phyloP scores from a whole-genome alignment of 305 asterid genomes.

The Fraxinus sp. region DNA sequence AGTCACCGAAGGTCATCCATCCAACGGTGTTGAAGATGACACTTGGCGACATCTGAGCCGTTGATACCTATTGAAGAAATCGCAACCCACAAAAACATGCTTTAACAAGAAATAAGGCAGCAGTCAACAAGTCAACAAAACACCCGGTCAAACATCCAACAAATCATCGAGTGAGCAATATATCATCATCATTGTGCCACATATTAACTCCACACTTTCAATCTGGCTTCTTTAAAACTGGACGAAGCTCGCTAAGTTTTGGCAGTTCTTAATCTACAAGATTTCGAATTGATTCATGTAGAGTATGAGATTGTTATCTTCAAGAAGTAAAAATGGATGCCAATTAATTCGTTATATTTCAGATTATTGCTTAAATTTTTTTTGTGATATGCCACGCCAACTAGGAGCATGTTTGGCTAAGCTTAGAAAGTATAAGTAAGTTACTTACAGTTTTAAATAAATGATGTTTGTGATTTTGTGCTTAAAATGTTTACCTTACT shows the following conservation, averaged over 20 bases:
- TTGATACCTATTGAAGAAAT: no score
- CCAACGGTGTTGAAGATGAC: no score
- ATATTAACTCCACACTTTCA: background rate
- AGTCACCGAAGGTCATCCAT: no score
- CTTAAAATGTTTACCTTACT: background rate
- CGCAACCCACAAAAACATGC: no score
- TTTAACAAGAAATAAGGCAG: no score
- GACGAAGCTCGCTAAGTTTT: background rate
- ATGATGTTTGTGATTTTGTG: background rate
- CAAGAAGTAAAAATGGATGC: background rate
- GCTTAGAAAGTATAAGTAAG: background rate
- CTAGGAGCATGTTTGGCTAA: background rate
- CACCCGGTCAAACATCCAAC: no score
- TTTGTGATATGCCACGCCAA: background rate
- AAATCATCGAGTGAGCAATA: no score
- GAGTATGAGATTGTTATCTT: background rate
- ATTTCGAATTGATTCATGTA: background rate
- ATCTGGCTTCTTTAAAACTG: background rate
- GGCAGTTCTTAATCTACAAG: background rate
- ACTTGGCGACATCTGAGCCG: no score
- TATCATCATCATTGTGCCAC: no score
- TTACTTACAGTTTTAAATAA: background rate
- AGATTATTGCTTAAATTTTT: background rate
- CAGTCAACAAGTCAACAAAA: no score
- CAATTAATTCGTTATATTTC: background rate